phyloP scores from a whole-genome alignment of 306 rosid genomes.

The Canavalia gladiata region DNA sequence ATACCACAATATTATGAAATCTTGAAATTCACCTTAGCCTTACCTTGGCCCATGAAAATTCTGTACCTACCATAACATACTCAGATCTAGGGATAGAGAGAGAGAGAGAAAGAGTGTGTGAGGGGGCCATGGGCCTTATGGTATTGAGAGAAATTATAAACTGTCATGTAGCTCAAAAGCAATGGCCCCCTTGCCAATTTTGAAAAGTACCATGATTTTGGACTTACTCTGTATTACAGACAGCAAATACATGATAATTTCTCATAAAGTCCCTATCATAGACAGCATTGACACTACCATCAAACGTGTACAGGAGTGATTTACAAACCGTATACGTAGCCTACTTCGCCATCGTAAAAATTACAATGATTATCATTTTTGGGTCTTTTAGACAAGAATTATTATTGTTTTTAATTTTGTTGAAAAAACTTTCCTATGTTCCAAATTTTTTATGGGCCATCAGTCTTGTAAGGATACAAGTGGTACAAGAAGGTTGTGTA shows the following conservation, averaged over 20 bases:
- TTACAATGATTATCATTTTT: slow-evolving; percentile 35
- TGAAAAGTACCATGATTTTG: slow-evolving; percentile 66
- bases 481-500: slow-evolving; percentile 20
- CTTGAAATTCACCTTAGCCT: slow-evolving; percentile 19
- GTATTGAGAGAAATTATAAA: slow-evolving; percentile 35
- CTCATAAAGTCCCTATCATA: slow-evolving; percentile 55
- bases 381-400: neutral
- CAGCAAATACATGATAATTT: slow-evolving; percentile 47
- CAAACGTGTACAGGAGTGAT: slow-evolving; percentile 65
- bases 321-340: slow-evolving; percentile 71
- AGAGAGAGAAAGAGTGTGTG: neutral
- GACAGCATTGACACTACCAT: slow-evolving; percentile 54
- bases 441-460: slow-evolving; percentile 40
- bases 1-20: slow-evolving; percentile 35
- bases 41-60: slow-evolving; percentile 42
- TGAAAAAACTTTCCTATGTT: slow-evolving; percentile 21
- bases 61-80: slow-evolving; percentile 48
- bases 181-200: slow-evolving; percentile 58
- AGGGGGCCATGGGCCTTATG: slow-evolving; percentile 44
- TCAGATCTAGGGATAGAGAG: slow-evolving; percentile 36
- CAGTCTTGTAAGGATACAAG: slow-evolving; percentile 22
- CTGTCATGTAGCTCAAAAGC: slow-evolving; percentile 48
- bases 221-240: slow-evolving; percentile 49
- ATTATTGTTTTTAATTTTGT: neutral
- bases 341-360: slow-evolving; percentile 61